These are phyloP conservation scores for Metschnikowia sp. DNA, from an alignment of 805 yeast species.

Conservation along the genomic window DNA sequence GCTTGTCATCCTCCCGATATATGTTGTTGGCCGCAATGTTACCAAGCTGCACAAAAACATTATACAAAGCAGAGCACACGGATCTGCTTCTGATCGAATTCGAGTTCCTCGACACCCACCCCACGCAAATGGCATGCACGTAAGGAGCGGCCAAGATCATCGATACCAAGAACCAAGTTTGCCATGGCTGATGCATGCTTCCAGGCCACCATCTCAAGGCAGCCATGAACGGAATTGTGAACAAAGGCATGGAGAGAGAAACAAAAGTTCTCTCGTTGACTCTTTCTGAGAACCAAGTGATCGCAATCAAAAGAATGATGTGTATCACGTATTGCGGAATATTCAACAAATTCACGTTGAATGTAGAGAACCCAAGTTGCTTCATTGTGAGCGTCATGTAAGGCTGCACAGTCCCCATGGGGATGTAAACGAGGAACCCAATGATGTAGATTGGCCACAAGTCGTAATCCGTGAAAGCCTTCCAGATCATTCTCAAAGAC, in stretches of 20 bases:
- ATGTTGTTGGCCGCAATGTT: constrained; percentile 52
- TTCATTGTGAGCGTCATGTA: constrained; percentile 51
- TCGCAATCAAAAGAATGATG: constrained; percentile 19
- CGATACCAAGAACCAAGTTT: constrained; percentile 38
- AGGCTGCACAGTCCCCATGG: constrained; percentile 15
- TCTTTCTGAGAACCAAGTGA: constrained; percentile 24
- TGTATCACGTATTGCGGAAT: constrained; percentile 45
- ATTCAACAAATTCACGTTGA: constrained; percentile 48
- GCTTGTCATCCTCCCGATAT: constrained; percentile 55
- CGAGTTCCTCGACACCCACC: constrained; percentile 62
- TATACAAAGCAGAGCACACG: constrained; percentile 61
- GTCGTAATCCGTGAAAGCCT: constrained; percentile 47
- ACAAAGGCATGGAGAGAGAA: constrained; percentile 23
- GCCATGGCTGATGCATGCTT: constrained; percentile 39
- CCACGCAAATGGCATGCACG: constrained; percentile 53
- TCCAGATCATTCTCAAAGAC: constrained; percentile 34
- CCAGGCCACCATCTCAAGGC: constrained; percentile 42
- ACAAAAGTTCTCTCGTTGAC: constrained; percentile 23
- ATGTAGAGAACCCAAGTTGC: constrained; percentile 49
- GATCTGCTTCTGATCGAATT: constrained; percentile 63
- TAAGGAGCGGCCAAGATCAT: constrained; percentile 43
- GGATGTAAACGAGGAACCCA: constrained; percentile 37
- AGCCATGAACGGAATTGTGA: constrained; percentile 26
- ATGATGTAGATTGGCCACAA: constrained; percentile 53
- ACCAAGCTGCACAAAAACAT: constrained; percentile 61